Evolutionary conservation across 2,329 filamentous ascomycete genomes (phyloP), one percentile per base, ranked within the genome.

Genomic region (Fusarium humuli): DNA sequence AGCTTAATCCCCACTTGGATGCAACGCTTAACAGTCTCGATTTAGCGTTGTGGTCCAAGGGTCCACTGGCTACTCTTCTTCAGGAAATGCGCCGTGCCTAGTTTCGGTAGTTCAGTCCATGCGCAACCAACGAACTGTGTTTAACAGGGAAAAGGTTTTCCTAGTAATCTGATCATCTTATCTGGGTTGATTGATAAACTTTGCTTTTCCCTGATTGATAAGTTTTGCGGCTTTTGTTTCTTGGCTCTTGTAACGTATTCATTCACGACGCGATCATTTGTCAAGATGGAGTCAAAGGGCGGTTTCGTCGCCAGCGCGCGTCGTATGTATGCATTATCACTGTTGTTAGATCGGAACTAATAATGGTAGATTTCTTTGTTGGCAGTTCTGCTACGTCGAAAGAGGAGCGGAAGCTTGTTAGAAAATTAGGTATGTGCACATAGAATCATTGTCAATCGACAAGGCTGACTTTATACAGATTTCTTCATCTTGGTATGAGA

Each of bases 401-500:
- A 47, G 77, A 78, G 7, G 77, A 79, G n/a, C 68, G 68, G 5
- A 67, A 67, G 6, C 72, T 79, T 1, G 71, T 79, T 2, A 69
- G 72, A 9, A 79, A 79, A 49, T 53, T 78, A 20, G 76, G 77
- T 77, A 55, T 7, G 50, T 41, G 2, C 0, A 16, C 3, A 4
- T 5, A 2, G 7, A 5, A 10, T 4, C 4, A 4, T 1, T 12
- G 2, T 7, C 1, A 7, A 4, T 20, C 27, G 4, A 5, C 0
- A 4, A 7, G 0, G 6, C 46, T 68, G 11, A 61, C 16, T 5
- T 16, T 20, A 1, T 12, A 18, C 30, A 77, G 77, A 79, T 57
- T 79, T 78, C 66, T 78, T 78, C 41, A 79, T 79, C 22, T 37
- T 79, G 58, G 75, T 77, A 59, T 2, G 67, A 0, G 1, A 1